Evolutionary conservation across 345 rosid species (phyloP).

Genomic region (Citropsis articulata): DNA sequence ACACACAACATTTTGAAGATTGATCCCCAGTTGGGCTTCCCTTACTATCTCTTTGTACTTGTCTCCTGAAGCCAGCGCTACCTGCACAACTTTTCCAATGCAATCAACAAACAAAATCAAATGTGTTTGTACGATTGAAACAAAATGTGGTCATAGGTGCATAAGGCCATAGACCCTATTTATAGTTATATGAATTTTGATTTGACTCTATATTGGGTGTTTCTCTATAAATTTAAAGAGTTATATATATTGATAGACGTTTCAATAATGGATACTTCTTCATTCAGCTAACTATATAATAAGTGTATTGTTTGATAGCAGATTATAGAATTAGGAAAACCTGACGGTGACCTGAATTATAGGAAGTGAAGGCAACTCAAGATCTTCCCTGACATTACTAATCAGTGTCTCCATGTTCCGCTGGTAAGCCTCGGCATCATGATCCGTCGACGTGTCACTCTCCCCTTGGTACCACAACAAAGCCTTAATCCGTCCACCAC

Average conservation of each 20-base stretch:
- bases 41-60: constrained; percentile 63
- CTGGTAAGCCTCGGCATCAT: constrained; percentile 61
- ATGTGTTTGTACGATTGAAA: too few species aligned
- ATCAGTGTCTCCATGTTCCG: constrained; percentile 58
- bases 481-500: constrained; percentile 65
- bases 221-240: too few species aligned
- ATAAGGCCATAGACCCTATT: too few species aligned
- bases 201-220: too few species aligned
- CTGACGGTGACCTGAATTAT: constrained; percentile 53
- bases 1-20: constrained; percentile 54
- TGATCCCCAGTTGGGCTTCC: constrained; percentile 61
- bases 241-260: too few species aligned
- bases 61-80: constrained; percentile 77
- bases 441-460: constrained; percentile 55
- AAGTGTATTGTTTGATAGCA: too few species aligned
- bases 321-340: not conserved
- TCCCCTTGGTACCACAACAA: constrained; percentile 95
- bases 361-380: constrained; percentile 68
- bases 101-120: not conserved
- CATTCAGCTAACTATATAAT: too few species aligned
- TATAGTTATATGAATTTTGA: too few species aligned
- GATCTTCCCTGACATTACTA: constrained; percentile 59
- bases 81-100: constrained; percentile 32
- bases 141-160: too few species aligned
- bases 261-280: too few species aligned